A percentile compares a stretch with the other conserved stretches of the same genome.
Evolutionary conservation across 2,329 filamentous ascomycete genomes (phyloP).

Genomic region (Ophiostoma triangulosporum): DNA sequence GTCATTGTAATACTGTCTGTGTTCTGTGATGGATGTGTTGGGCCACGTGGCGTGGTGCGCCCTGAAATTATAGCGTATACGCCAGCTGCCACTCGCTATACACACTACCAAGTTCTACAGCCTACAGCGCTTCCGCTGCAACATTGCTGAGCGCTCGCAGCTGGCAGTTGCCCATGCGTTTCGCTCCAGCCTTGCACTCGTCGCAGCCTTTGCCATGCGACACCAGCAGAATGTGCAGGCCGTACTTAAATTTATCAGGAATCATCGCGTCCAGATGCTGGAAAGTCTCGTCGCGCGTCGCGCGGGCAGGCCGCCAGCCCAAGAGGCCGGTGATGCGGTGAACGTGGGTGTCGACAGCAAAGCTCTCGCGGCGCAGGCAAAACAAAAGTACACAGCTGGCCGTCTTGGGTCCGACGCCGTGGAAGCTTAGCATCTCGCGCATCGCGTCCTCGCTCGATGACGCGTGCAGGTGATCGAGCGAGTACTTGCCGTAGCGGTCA

Average conservation of each 20-base stretch:
- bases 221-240: neutral
- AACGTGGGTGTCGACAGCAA: neutral
- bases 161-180: neutral
- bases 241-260: neutral
- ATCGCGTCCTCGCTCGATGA: neutral
- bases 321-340: neutral
- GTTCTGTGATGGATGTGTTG: neutral
- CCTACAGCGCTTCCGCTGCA: neutral
- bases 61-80: neutral
- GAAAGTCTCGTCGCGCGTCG: neutral
- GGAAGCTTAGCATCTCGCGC: neutral
- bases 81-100: too few relatives aligned
- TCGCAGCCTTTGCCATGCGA: neutral
- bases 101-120: neutral
- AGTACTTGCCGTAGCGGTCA: neutral
- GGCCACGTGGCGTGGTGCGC: neutral
- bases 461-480: constrained; percentile 1
- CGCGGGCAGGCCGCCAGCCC: neutral
- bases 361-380: neutral
- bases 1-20: neutral
- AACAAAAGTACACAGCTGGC: neutral
- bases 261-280: neutral
- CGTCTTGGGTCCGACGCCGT: constrained; percentile 1
- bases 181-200: neutral
- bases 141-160: neutral